Percentiles rank a stretch among this genome's conserved stretches.
Evolutionary conservation across 2,329 filamentous ascomycete genomes (phyloP).

Genomic region (Penicillium frequentans): DNA sequence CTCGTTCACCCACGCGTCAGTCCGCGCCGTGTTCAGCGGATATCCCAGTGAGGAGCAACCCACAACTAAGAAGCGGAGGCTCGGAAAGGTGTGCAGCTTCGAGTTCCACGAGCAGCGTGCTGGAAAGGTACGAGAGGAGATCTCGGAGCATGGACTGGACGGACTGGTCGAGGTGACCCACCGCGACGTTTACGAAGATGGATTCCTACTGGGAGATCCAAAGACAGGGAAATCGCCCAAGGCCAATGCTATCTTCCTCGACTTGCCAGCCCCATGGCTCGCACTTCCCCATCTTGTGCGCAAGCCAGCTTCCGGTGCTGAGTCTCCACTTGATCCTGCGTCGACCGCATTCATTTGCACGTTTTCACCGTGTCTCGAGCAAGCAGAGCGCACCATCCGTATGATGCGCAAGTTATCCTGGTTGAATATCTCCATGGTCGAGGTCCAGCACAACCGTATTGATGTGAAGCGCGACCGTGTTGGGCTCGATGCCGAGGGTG

Average conservation of each 20-base stretch:
- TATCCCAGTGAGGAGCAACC: conserved; percentile 30
- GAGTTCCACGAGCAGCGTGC: conserved; percentile 51
- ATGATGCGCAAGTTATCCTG: conserved; percentile 78
- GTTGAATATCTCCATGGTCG: conserved; percentile 92
- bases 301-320: conserved; percentile 28
- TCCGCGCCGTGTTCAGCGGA: conserved; percentile 51
- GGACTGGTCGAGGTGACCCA: conserved; percentile 47
- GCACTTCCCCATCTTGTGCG: conserved; percentile 50
- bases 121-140: conserved; percentile 43
- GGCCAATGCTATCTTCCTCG: conserved; percentile 51
- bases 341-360: conserved; percentile 79
- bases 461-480: conserved; percentile 80
- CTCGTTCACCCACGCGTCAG: conserved; percentile 53
- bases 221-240: conserved; percentile 40
- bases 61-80: conserved; percentile 25
- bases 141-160: conserved; percentile 45
- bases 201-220: conserved; percentile 42
- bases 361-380: conserved; percentile 96
- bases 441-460: conserved; percentile 75
- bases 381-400: conserved; percentile 83
- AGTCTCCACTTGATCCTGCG: conserved; percentile 67
- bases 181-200: conserved; percentile 51
- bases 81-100: conserved; percentile 51
- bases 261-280: conserved; percentile 53
- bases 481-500: conserved; percentile 68